Percentiles rank a stretch among this genome's conserved stretches.
phyloP scores from a whole-genome alignment of 164 flowering plant genomes.

The Magnolia changhungtana region DNA sequence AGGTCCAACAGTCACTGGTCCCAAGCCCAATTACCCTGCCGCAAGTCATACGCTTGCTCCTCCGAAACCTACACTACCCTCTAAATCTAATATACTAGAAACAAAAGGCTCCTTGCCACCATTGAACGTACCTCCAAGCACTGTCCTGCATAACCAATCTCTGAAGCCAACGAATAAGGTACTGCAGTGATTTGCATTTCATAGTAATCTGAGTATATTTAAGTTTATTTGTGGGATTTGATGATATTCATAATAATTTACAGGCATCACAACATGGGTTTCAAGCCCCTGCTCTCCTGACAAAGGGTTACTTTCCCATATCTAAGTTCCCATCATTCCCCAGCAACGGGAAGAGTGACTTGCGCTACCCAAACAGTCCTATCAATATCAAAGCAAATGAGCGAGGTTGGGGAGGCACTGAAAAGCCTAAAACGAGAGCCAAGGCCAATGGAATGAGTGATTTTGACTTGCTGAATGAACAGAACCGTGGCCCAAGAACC shows the following conservation, averaged over 20 bases:
- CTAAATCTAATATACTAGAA: constrained; percentile 26
- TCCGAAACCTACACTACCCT: constrained; percentile 17
- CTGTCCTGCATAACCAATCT: constrained; percentile 28
- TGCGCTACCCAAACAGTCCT: constrained; percentile 31
- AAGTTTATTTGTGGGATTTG: neutral
- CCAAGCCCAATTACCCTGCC: constrained; percentile 28
- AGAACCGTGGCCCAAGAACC: constrained; percentile 52
- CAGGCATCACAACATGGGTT: constrained; percentile 26
- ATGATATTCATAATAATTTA: neutral
- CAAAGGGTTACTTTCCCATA: constrained; percentile 31
- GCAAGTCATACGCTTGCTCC: constrained; percentile 21
- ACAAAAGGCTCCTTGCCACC: constrained; percentile 21
- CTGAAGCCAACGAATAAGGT: constrained; percentile 42
- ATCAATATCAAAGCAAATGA: constrained; percentile 30
- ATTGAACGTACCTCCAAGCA: constrained; percentile 25
- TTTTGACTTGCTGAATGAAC: constrained; percentile 41
- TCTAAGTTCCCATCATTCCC: constrained; percentile 23
- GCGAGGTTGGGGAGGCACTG: constrained; percentile 31
- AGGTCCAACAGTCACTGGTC: constrained; percentile 19
- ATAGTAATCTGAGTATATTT: neutral
- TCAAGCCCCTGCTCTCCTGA: constrained; percentile 30
- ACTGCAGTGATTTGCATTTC: neutral
- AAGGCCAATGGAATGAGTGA: constrained; percentile 29
- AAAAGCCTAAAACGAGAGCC: constrained; percentile 38
- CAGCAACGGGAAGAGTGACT: constrained; percentile 33